Evolutionary conservation across 1,284 basidiomycete species (phyloP), one percentile per base, ranked within the genome.

Genomic region (Fomitopsis pinicola): DNA sequence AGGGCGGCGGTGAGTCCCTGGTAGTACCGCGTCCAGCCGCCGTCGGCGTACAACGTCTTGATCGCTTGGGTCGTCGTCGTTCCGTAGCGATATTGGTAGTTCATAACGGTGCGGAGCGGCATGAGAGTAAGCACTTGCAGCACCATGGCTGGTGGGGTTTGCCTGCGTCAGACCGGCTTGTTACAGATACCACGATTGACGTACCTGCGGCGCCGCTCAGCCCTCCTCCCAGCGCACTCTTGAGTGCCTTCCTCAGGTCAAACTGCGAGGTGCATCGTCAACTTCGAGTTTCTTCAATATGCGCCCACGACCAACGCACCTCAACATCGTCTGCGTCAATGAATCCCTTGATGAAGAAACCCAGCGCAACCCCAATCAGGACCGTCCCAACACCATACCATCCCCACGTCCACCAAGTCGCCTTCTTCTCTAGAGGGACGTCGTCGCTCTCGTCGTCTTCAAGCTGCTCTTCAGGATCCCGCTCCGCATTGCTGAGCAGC

Each of bases 41-140:
- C 92, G 62, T 93, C 91, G 2, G 75, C 73, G 69, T 89, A 91
- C 22, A 96, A 83, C 3, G 85, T 92, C 59, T 75, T 74, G 55
- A 81, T 82, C 7, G 91, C 88, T 57, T 82, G 74, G 2, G 83
- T 85, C n/a, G 85, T 83, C 0, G 85, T 82, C 0, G 88, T 89
- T 8, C 94, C 94, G 70, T 87, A 95, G 55, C 89, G 85, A 70
- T 92, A 92, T 75, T 93, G 93, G 72, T 92, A 95, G 78, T 96
- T 96, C 94, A 96, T 95, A 60, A 94, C 82, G 1, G 94, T 97
- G 28, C 93, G 84, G 2, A 92, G 73, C 1, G 91, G 91, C 92
- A 95, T 95, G 59, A 95, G 81, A 1, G 87, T 86, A 50, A 94
- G 73, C 14, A 97, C 94, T 72, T 96, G 94, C 3, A 96, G 78